Conservation (phyloP, 2,329 filamentous ascomycete species). For the Chaetomium sp. region DNA sequence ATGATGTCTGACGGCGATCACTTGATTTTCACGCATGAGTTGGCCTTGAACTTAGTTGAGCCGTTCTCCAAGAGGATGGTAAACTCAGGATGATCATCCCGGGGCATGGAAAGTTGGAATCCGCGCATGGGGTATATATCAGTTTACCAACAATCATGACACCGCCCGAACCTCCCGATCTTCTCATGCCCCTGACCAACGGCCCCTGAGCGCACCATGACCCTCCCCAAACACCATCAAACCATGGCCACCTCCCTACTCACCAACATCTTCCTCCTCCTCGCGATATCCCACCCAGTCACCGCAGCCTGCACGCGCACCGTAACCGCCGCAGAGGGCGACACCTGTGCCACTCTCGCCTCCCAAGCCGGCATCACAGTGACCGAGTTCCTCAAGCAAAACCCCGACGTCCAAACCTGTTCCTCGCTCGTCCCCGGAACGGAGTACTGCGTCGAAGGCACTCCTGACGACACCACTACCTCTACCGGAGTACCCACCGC, state of each 20-base stretch:
- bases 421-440: slow-evolving; percentile 13
- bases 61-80: no score
- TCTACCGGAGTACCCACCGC: not conserved
- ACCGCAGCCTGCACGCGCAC: slow-evolving; percentile 17
- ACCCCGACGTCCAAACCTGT: slow-evolving; percentile 20
- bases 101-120: no score
- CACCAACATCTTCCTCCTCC: slow-evolving; percentile 3
- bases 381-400: slow-evolving; percentile 20
- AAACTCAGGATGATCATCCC: no score
- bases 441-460: slow-evolving; percentile 20
- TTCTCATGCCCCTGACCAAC: not conserved
- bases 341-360: slow-evolving; percentile 24
- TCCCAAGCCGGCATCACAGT: slow-evolving; percentile 22
- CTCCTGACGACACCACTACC: slow-evolving; percentile 1
- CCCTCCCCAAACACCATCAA: not conserved
- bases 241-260: not conserved
- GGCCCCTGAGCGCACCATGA: not conserved
- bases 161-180: not conserved
- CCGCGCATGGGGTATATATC: not conserved
- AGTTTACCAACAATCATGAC: not conserved
- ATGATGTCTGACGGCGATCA: no score
- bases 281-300: slow-evolving; percentile 8
- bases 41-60: no score
- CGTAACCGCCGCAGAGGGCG: slow-evolving; percentile 22
- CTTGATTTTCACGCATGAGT: no score